Conservation (phyloP, 2,329 filamentous ascomycete species). For the Trichoderma oligosporum region DNA sequence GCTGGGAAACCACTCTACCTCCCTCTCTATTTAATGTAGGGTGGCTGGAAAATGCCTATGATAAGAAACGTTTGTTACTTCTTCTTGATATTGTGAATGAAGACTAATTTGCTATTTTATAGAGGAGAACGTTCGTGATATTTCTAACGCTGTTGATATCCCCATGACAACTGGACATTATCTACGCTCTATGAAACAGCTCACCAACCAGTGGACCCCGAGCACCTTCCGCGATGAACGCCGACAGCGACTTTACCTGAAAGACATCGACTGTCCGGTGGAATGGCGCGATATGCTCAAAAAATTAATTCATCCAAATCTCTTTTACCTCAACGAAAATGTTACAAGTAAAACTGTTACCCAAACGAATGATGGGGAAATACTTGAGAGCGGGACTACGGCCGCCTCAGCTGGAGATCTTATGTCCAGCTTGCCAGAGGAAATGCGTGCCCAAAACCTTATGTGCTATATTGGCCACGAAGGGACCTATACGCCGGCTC, state of each 20-base stretch:
- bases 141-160: conserved; percentile 67
- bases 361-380: conserved; percentile 35
- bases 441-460: conserved; percentile 91
- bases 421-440: conserved; percentile 83
- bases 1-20: conserved; percentile 74
- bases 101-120: conserved; percentile 24
- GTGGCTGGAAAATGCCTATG: conserved; percentile 77
- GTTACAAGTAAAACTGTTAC: conserved; percentile 43
- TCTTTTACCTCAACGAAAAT: conserved; percentile 88
- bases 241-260: conserved; percentile 85
- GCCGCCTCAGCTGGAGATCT: conserved; percentile 78
- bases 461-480: conserved; percentile 99
- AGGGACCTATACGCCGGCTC: conserved; percentile 91
- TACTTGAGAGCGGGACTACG: conserved; percentile 49
- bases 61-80: conserved; percentile 65
- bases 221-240: conserved; percentile 74
- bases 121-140: conserved; percentile 84
- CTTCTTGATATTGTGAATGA: background rate
- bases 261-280: conserved; percentile 91
- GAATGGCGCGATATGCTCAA: conserved; percentile 81
- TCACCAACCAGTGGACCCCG: conserved; percentile 76
- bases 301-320: conserved; percentile 70
- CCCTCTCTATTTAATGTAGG: conserved; percentile 71
- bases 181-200: conserved; percentile 76
- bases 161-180: conserved; percentile 89